Percentiles rank a stretch among this genome's conserved stretches.
phyloP scores from a whole-genome alignment of 495 filamentous ascomycete species.

The Trichoderma erinaceum region DNA sequence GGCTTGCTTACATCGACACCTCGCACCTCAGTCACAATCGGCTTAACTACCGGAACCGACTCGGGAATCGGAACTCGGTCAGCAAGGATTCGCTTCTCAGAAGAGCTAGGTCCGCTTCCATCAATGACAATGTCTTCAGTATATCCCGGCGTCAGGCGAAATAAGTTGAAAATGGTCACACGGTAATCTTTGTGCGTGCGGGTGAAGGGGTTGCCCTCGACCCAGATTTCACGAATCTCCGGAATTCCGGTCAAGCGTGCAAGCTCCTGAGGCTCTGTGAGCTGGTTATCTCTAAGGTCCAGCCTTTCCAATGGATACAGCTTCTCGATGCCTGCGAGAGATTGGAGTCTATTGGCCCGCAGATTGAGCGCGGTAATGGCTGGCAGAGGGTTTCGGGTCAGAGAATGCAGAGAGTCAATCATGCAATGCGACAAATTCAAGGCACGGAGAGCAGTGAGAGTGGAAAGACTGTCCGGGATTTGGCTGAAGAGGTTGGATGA shows the following conservation, averaged over 20 bases:
- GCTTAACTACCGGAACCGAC: slow-evolving; percentile 69
- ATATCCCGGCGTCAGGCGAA: slow-evolving; percentile 86
- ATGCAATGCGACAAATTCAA: slow-evolving; percentile 93
- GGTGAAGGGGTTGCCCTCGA: slow-evolving; percentile 82
- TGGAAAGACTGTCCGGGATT: slow-evolving; percentile 81
- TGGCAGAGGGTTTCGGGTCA: slow-evolving; percentile 78
- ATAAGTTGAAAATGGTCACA: slow-evolving; percentile 90
- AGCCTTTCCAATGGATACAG: slow-evolving; percentile 81
- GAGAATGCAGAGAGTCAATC: slow-evolving; percentile 89
- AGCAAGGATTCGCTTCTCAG: slow-evolving; percentile 76
- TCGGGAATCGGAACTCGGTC: slow-evolving; percentile 72
- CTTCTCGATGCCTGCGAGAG: slow-evolving; percentile 85
- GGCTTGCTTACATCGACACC: slow-evolving; percentile 61
- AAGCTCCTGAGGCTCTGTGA: slow-evolving; percentile 84
- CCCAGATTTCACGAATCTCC: slow-evolving; percentile 86
- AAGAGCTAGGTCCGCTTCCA: slow-evolving; percentile 67
- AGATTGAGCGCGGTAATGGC: slow-evolving; percentile 92
- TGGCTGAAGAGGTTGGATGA: slow-evolving; percentile 87
- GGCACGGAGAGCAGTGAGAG: slow-evolving; percentile 73
- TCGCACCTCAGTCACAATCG: slow-evolving; percentile 49
- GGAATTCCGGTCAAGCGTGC: slow-evolving; percentile 85
- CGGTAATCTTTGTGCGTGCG: slow-evolving; percentile 81
- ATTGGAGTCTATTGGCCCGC: slow-evolving; percentile 78
- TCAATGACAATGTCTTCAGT: slow-evolving; percentile 89
- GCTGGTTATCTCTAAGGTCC: slow-evolving; percentile 84